Conservation (phyloP, 768 basidiomycete species). For the Boletus pseudo-olivaceus region DNA sequence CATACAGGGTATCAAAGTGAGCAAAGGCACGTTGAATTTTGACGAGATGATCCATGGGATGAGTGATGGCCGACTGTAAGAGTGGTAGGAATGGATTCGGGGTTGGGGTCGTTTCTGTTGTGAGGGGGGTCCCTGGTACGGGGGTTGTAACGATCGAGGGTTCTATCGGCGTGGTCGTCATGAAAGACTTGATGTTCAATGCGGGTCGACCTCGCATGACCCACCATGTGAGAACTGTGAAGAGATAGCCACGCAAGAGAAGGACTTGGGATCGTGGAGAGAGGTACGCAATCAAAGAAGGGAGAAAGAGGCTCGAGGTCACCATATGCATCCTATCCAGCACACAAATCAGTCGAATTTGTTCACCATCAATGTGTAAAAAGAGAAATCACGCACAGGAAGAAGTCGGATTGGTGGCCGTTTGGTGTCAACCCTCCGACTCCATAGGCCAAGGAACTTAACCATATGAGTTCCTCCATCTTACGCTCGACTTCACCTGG, state of each 20-base stretch:
- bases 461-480: conserved; percentile 62
- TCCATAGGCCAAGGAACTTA: conserved; percentile 51
- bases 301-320: conserved; percentile 31
- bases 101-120: conserved; percentile 11
- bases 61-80: conserved; percentile 35
- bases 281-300: conserved; percentile 19
- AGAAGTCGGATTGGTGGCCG: conserved; percentile 44
- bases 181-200: conserved; percentile 31
- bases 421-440: conserved; percentile 53
- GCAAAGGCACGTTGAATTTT: conserved; percentile 35
- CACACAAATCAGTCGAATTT: not conserved
- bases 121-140: not conserved
- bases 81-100: conserved; percentile 41
- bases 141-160: conserved; percentile 6
- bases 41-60: conserved; percentile 33
- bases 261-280: conserved; percentile 17
- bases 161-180: conserved; percentile 23
- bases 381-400: conserved; percentile 37
- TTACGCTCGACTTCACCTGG: conserved; percentile 46
- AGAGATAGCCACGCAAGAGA: conserved; percentile 31
- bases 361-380: not conserved
- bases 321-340: conserved; percentile 27
- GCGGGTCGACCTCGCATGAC: conserved; percentile 28
- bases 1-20: conserved; percentile 33
- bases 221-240: conserved; percentile 27